phyloP scores from a whole-genome alignment of 805 yeast genomes.

The Priceomyces fermenticarens region DNA sequence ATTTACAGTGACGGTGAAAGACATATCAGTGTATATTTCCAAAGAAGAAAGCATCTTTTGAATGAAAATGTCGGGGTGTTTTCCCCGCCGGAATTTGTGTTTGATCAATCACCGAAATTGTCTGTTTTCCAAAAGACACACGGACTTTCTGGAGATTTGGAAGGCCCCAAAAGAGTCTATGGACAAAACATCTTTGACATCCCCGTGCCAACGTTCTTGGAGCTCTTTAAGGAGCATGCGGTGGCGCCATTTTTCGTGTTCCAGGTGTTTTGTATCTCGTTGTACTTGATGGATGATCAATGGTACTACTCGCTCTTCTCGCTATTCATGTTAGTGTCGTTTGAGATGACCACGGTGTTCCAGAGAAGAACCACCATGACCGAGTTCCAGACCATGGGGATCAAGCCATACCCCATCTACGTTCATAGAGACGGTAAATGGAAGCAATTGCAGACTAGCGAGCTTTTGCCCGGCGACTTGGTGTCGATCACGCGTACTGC shows the following conservation, averaged over 20 bases:
- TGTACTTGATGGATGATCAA: constrained; percentile 95
- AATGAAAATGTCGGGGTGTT: constrained; percentile 53
- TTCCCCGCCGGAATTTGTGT: constrained; percentile 77
- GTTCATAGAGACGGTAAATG: constrained; percentile 71
- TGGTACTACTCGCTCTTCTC: constrained; percentile 95
- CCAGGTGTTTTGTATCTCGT: constrained; percentile 91
- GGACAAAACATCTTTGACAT: constrained; percentile 91
- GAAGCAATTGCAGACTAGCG: constrained; percentile 66
- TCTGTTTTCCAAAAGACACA: constrained; percentile 50
- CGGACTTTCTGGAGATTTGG: constrained; percentile 58
- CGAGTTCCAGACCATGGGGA: constrained; percentile 96
- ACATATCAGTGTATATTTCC: constrained; percentile 77
- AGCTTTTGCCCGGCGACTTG: constrained; percentile 86
- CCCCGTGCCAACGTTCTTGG: constrained; percentile 88
- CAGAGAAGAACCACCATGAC: constrained; percentile 93
- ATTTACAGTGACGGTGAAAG: constrained; percentile 52
- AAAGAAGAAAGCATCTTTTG: constrained; percentile 85
- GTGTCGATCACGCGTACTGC: constrained; percentile 84
- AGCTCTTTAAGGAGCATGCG: constrained; percentile 94
- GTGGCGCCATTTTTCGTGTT: constrained; percentile 97
- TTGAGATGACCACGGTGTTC: constrained; percentile 91
- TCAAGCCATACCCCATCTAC: constrained; percentile 80
- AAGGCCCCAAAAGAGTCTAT: constrained; percentile 51
- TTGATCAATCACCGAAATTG: constrained; percentile 58
- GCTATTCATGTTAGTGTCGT: constrained; percentile 84